These are phyloP conservation scores for Myxozyma geophila DNA, from an alignment of 805 yeast species.

Conservation along the genomic window DNA sequence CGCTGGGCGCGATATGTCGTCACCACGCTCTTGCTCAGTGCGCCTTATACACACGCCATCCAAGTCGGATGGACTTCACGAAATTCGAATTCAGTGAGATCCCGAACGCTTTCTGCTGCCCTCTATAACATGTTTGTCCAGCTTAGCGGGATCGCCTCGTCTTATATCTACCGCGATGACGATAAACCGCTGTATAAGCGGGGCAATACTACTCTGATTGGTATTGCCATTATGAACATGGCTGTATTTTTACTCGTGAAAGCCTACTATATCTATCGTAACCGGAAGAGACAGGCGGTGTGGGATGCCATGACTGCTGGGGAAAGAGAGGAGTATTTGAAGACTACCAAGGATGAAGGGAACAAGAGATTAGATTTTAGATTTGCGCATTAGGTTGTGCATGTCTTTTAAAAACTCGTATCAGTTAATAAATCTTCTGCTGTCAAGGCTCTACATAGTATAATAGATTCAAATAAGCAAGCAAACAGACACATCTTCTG, in stretches of 20 bases:
- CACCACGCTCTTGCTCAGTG: conserved; percentile 46
- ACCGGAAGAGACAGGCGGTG: conserved; percentile 47
- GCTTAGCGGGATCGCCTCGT: conserved; percentile 57
- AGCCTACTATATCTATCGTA: conserved; percentile 44
- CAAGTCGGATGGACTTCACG: conserved; percentile 64
- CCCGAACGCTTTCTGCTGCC: conserved; percentile 68
- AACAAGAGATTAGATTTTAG: conserved; percentile 61
- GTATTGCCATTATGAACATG: conserved; percentile 37
- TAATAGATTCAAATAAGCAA: no score
- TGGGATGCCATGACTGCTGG: conserved; percentile 60
- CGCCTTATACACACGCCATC: conserved; percentile 59
- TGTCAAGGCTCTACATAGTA: no score
- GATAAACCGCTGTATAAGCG: conserved; percentile 64
- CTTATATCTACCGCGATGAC: conserved; percentile 60
- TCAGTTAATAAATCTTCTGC: no score
- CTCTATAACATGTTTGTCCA: conserved; percentile 69
- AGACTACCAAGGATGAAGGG: conserved; percentile 58
- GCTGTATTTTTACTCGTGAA: conserved; percentile 39
- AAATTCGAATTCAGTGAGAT: conserved; percentile 63
- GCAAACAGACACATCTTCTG: no score
- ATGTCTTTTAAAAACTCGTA: not conserved
- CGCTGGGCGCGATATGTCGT: conserved; percentile 36
- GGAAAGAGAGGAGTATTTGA: conserved; percentile 55
- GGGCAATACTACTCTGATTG: conserved; percentile 55
- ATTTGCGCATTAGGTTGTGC: conserved; percentile 41